Percentiles rank a stretch among this genome's conserved stretches.
Evolutionary conservation across 352 stramenopile genomes (phyloP).

Genomic region (Phytophthora colocasiae): DNA sequence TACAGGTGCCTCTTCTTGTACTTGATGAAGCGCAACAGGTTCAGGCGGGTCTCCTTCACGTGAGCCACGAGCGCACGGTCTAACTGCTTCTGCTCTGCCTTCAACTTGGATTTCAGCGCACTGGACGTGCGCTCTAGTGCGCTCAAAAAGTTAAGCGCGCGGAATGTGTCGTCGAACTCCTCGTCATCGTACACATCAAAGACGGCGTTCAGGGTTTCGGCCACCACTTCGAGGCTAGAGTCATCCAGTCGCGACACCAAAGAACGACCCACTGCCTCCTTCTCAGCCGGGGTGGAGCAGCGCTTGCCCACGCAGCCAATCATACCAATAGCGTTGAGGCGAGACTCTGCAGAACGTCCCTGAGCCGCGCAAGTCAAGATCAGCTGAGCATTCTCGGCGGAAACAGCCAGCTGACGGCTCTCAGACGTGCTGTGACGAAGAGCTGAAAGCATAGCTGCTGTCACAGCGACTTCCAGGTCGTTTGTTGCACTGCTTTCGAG

Average conservation of each 20-base stretch:
- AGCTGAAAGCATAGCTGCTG: slow-evolving; percentile 75
- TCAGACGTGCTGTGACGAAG: slow-evolving; percentile 66
- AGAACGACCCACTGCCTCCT: slow-evolving; percentile 75
- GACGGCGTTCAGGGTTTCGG: slow-evolving; percentile 86
- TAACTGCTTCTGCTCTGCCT: slow-evolving; percentile 77
- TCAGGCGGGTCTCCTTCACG: slow-evolving; percentile 88
- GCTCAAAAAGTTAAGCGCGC: slow-evolving; percentile 63
- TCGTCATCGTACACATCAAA: slow-evolving; percentile 90
- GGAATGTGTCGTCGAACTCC: slow-evolving; percentile 80
- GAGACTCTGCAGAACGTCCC: slow-evolving; percentile 68
- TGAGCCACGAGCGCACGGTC: slow-evolving; percentile 83
- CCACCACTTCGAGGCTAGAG: slow-evolving; percentile 79
- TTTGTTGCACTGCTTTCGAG: slow-evolving; percentile 52
- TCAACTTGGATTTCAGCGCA: slow-evolving; percentile 77
- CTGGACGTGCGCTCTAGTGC: slow-evolving; percentile 68
- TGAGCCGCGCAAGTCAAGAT: slow-evolving; percentile 74
- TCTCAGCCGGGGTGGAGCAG: slow-evolving; percentile 64
- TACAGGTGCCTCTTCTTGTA: slow-evolving; percentile 92
- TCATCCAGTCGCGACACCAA: slow-evolving; percentile 69
- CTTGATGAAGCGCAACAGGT: slow-evolving; percentile 91
- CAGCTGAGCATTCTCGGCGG: slow-evolving; percentile 67
- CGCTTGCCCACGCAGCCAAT: slow-evolving; percentile 82
- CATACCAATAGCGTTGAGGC: slow-evolving; percentile 80
- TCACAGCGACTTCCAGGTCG: slow-evolving; percentile 75
- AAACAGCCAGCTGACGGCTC: slow-evolving; percentile 61